These are phyloP conservation scores for Vigna mungo DNA, from an alignment of 306 rosid species.

Conservation along the genomic window DNA sequence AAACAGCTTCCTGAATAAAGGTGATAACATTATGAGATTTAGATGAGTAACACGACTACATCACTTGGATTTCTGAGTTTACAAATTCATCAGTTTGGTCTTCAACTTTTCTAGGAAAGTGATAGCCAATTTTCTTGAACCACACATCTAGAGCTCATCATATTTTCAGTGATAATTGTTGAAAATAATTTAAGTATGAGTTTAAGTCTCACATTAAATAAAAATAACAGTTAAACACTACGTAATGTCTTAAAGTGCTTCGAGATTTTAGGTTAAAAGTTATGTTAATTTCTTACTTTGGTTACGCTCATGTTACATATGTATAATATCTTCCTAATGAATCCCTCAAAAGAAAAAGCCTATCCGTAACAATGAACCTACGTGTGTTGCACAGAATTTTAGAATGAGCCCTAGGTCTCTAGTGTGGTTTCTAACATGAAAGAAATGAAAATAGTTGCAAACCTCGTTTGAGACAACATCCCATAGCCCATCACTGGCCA, in stretches of 20 bases:
- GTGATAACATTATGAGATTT: not conserved
- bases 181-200: fast-evolving
- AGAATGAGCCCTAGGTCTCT: too few species aligned
- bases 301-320: too few species aligned
- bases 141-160: not conserved
- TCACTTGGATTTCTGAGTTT: not conserved
- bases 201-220: too few species aligned
- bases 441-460: conserved; percentile 35
- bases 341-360: too few species aligned
- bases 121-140: conserved; percentile 6
- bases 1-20: conserved; percentile 78
- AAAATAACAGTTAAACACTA: too few species aligned
- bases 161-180: too few species aligned
- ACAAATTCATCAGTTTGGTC: conserved; percentile 1
- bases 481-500: conserved; percentile 98
- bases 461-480: conserved; percentile 98
- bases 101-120: not conserved
- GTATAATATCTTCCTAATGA: too few species aligned
- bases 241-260: too few species aligned
- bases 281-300: too few species aligned
- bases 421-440: not conserved
- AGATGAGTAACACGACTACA: not conserved
- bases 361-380: not conserved
- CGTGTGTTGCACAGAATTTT: not conserved
- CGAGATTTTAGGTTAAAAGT: too few species aligned